Conservation (phyloP, 129 eudicot genomes). For the Ambrosia trifida region DNA sequence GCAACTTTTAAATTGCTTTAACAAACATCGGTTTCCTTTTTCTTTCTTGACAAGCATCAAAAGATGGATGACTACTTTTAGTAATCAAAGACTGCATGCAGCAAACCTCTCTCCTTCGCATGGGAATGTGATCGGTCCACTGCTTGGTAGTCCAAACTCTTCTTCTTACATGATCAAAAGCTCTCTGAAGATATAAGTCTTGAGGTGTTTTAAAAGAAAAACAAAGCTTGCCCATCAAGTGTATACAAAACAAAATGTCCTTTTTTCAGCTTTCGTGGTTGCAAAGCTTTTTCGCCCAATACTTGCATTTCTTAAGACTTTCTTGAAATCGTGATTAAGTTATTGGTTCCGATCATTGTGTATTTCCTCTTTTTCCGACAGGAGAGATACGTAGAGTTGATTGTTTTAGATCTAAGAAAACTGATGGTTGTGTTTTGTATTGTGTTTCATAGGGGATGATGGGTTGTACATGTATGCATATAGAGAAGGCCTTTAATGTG, state of each 20-base stretch:
- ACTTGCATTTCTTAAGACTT: conserved; percentile 31
- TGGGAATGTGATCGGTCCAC: conserved; percentile 36
- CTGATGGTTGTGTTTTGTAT: background rate
- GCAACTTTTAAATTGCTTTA: conserved; percentile 1
- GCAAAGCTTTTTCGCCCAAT: conserved; percentile 11
- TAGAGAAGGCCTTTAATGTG: conserved; percentile 6
- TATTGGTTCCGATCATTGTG: conserved; percentile 30
- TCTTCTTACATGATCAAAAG: conserved; percentile 49
- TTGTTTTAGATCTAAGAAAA: background rate
- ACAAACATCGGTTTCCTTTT: conserved; percentile 8
- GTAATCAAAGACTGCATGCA: conserved; percentile 8
- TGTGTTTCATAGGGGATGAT: background rate
- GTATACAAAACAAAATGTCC: conserved; percentile 53
- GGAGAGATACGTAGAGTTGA: background rate
- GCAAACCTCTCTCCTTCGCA: conserved; percentile 30
- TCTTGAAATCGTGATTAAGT: conserved; percentile 37
- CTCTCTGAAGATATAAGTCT: conserved; percentile 43
- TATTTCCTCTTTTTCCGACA: background rate
- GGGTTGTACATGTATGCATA: conserved; percentile 4
- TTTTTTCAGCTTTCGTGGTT: conserved; percentile 24
- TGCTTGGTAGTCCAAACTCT: conserved; percentile 41
- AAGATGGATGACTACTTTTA: conserved; percentile 17
- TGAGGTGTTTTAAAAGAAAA: conserved; percentile 37
- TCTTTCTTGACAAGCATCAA: conserved; percentile 2
- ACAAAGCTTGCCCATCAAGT: conserved; percentile 37